These are phyloP conservation scores for Myriosclerotinia curreyana DNA, from an alignment of 2,329 filamentous ascomycete species.

Conservation along the genomic window DNA sequence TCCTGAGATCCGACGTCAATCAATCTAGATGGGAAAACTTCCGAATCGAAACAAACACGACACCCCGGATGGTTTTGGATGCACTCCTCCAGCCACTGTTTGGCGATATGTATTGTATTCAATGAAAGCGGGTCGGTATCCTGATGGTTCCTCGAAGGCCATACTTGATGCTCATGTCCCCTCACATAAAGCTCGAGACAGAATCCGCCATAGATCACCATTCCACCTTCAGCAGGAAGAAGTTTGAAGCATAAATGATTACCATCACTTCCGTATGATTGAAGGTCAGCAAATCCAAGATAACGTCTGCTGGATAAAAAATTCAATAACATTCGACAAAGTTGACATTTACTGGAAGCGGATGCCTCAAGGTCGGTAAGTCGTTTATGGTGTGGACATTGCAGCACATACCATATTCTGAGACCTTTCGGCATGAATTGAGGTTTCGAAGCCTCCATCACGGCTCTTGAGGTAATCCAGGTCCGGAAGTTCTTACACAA, in stretches of 20 bases:
- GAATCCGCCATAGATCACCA: background rate
- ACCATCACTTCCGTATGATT: background rate
- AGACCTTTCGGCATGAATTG: background rate
- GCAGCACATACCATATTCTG: background rate
- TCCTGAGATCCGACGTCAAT: background rate
- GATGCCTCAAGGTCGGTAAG: background rate
- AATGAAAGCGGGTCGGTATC: background rate
- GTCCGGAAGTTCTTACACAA: background rate
- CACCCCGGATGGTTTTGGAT: background rate
- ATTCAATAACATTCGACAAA: background rate
- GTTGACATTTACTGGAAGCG: background rate
- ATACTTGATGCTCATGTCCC: background rate
- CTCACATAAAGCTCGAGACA: conserved; percentile 1
- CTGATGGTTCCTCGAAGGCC: background rate
- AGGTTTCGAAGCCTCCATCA: background rate
- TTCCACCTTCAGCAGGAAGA: background rate
- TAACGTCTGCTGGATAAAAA: background rate
- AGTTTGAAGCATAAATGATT: background rate
- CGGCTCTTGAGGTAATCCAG: background rate
- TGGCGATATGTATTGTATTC: too few relatives aligned
- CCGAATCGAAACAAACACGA: background rate
- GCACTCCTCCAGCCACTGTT: background rate
- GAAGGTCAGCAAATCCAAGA: background rate
- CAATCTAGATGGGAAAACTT: background rate
- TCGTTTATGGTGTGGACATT: background rate